Percentiles rank a stretch among this genome's conserved stretches.
phyloP scores from a whole-genome alignment of 768 basidiomycete genomes.

The Hericium coralloides region DNA sequence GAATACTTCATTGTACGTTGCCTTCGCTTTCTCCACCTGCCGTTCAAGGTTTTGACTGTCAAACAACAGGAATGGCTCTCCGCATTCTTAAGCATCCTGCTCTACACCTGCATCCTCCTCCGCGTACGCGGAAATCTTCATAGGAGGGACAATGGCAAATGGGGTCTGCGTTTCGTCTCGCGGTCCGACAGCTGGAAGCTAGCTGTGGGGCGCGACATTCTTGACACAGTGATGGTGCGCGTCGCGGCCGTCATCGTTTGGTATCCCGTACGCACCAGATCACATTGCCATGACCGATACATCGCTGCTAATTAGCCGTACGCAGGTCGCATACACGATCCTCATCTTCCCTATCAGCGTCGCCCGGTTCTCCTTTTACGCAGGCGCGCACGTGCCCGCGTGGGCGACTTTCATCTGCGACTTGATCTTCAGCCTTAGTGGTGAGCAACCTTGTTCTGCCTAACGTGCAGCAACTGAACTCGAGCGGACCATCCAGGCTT shows the following conservation, averaged over 20 bases:
- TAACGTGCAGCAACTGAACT: not conserved
- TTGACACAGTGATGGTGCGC: slow-evolving; percentile 24
- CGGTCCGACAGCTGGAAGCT: slow-evolving; percentile 25
- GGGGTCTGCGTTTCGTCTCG: slow-evolving; percentile 24
- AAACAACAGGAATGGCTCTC: slow-evolving; percentile 25
- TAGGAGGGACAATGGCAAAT: slow-evolving; percentile 15
- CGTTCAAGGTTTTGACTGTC: not conserved
- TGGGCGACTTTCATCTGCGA: slow-evolving; percentile 24
- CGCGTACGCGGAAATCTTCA: slow-evolving; percentile 30
- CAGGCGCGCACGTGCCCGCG: slow-evolving; percentile 20
- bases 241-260: slow-evolving; percentile 26
- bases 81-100: slow-evolving; percentile 22
- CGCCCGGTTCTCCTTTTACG: slow-evolving; percentile 23
- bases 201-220: slow-evolving; percentile 22
- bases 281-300: no score
- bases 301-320: no score
- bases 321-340: slow-evolving; percentile 22
- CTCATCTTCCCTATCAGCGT: slow-evolving; percentile 27
- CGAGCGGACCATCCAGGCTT: slow-evolving; percentile 15
- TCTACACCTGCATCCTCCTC: slow-evolving; percentile 27
- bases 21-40: no score
- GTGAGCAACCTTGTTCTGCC: slow-evolving; percentile 7
- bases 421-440: slow-evolving; percentile 25
- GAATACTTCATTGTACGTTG: slow-evolving; percentile 37
- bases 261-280: slow-evolving; percentile 18